Evolutionary conservation across 163 green algal genomes (phyloP), one percentile per base, ranked within the genome.

Genomic region (Scenedesmus sp.): DNA sequence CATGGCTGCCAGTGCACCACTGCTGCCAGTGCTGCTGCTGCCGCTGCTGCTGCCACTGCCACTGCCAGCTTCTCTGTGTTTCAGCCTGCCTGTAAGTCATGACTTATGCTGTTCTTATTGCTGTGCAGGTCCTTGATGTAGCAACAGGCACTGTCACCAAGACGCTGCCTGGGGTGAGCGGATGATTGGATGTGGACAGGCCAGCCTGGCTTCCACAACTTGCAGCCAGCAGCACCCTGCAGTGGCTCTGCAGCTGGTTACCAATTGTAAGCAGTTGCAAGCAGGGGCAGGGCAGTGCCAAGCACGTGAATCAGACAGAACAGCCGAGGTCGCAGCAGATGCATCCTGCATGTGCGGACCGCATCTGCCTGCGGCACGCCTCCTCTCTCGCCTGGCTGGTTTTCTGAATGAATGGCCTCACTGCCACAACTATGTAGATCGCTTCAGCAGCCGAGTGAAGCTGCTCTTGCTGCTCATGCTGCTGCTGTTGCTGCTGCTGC

Each of bases 91-190:
- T 52, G 70, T 79, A 26, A 4, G 26, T 13, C 62, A 20, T 70
- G 2, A 70, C 15, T 18, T 34, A 34, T 67, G 81, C 81, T 57
- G 15, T 55, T 23, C 3, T 73, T 84, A 55, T 56, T 34, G 6
- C 59, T 93, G 2, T 74, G 54, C 70, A 97, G 96, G 88, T 98
- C 46, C 93, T 99, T 10, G 95, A 97, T 57, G 82, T 96, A 3
- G 93, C 89, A 0, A 97, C 90, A 0, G 96, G 96, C 4, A 90
- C 93, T 10, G 96, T 98, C 0, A 0, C 96, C 16, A 89, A 94
- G 9, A 97, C 97, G 1, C 79, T 98, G 2, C 88, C 95, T 82
- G 97, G 96, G 91, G 97, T 98, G 79, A 91, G 96, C 56, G 4
- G 3, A 12, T 23, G 26, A 2, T 60, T 87, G 16, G 18, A 20